phyloP scores from a whole-genome alignment of 352 stramenopile genomes.

The Phytophthora meadii region DNA sequence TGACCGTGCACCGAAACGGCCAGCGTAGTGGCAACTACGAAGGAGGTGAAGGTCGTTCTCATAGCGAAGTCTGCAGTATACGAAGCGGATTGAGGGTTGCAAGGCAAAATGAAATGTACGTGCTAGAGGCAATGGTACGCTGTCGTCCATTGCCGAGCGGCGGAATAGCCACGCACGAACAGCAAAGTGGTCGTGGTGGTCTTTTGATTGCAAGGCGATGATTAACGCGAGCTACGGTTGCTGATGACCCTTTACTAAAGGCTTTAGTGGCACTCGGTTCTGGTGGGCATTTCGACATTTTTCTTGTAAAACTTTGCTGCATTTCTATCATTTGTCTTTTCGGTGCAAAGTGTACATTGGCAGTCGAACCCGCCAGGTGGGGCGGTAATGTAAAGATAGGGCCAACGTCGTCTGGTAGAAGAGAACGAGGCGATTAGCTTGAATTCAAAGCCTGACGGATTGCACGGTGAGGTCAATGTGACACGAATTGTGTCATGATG shows the following conservation, averaged over 20 bases:
- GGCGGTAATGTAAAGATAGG: slow-evolving; percentile 22
- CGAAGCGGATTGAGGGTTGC: background rate
- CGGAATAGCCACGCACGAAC: slow-evolving; percentile 18
- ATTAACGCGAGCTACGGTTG: slow-evolving; percentile 6
- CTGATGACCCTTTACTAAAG: slow-evolving; percentile 12
- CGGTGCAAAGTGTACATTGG: slow-evolving; percentile 14
- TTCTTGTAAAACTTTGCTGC: slow-evolving; percentile 8
- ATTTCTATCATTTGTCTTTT: slow-evolving; percentile 18
- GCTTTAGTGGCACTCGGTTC: slow-evolving; percentile 6
- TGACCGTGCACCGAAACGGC: slow-evolving; percentile 24
- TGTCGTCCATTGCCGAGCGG: background rate
- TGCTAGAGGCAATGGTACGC: background rate
- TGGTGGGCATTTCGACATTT: slow-evolving; percentile 6
- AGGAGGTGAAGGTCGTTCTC: slow-evolving; percentile 3
- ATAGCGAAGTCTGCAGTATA: slow-evolving; percentile 9
- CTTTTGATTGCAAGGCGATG: background rate
- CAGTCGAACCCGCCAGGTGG: slow-evolving; percentile 17
- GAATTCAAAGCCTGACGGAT: background rate
- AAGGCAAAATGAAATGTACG: slow-evolving; percentile 18
- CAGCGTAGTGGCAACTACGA: slow-evolving; percentile 12
- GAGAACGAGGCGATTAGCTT: slow-evolving; percentile 1
- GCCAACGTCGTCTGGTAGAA: background rate
- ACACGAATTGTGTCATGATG: background rate
- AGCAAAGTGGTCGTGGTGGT: slow-evolving; percentile 14
- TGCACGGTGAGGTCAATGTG: background rate